A percentile compares a stretch with the other conserved stretches of the same genome.
phyloP scores from a whole-genome alignment of 1,139 yeast species.

The Nadsonia starkeyi-henricii region DNA sequence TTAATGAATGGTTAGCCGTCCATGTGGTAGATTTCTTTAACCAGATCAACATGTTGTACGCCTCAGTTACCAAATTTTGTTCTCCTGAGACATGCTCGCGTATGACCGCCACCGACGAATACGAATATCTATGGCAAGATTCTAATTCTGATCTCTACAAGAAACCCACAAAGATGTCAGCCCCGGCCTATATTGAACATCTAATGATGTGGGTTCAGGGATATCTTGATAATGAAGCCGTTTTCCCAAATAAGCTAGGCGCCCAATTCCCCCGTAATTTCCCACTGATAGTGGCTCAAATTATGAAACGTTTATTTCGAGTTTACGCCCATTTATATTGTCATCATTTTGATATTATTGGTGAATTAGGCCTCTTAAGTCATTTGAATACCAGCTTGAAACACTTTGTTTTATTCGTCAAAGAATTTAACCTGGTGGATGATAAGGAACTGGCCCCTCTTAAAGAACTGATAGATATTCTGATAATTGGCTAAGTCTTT shows the following conservation, averaged over 20 bases:
- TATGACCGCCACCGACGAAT: conserved; percentile 95
- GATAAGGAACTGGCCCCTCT: conserved; percentile 85
- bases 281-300: conserved; percentile 62
- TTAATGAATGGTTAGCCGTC: conserved; percentile 92
- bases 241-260: conserved; percentile 82
- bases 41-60: conserved; percentile 92
- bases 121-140: conserved; percentile 94
- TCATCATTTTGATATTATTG: conserved; percentile 90
- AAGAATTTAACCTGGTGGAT: conserved; percentile 65
- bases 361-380: conserved; percentile 82
- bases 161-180: conserved; percentile 65
- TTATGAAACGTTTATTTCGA: conserved; percentile 79
- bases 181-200: conserved; percentile 87
- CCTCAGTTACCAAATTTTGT: conserved; percentile 91
- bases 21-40: conserved; percentile 67
- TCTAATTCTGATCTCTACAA: conserved; percentile 30
- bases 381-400: conserved; percentile 88
- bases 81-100: conserved; percentile 86
- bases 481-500: conserved; percentile 26
- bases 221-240: conserved; percentile 73
- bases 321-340: conserved; percentile 98
- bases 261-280: conserved; percentile 50
- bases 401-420: conserved; percentile 80
- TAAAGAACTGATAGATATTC: conserved; percentile 66
- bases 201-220: conserved; percentile 91